Base-by-base conservation (phyloP, 495 filamentous ascomycete genomes). In the Extremus antarcticus region DNA sequence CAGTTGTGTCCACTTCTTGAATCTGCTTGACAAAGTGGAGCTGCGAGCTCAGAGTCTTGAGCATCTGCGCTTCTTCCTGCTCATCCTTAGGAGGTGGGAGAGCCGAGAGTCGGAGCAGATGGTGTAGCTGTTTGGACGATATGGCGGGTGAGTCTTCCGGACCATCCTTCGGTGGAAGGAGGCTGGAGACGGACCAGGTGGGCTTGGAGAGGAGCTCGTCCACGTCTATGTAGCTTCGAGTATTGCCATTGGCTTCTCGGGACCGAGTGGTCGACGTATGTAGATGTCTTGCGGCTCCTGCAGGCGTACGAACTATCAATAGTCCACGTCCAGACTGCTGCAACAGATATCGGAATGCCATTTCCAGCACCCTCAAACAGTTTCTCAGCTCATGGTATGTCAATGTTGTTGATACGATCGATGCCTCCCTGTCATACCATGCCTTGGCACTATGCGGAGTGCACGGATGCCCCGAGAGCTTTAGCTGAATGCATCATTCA, bases 21-120 rank as follows among this genome's bases (percentile, higher is more conserved):
- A 97, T 84, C 51, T 85, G 80, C 52, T 77, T 79, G 39, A 97
- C 88, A 63, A 99, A 97, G 62, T 88, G 83, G 0, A 99, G 78
- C 62, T 99, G 92, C 10, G 87, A 81, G 43, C 82, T 74, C 7
- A 99, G 76, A 0, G 85, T 88, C 19, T 76, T 59, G 3, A 92
- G 72, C 80, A 95, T 87, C 9, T 70, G 60, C 0, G 69, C 51
- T 60, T 88, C 81, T 61, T 84, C 79, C 25, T 71, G 75, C 8
- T 70, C 60, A 17, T 72, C 75, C 13, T 73, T 62, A 1, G 92
- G 90, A 7, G 76, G 76, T 0, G 91, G 88, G 0, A 97, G 83
- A 25, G 92, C 89, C 7, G 90, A 95, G 55, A 98, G 82, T 16
- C 88, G 86, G 40, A 94, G 83, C 11, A 99, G 84, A 69, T 96